Conservation (phyloP, 805 yeast species). For the Limtongia smithiae region DNA sequence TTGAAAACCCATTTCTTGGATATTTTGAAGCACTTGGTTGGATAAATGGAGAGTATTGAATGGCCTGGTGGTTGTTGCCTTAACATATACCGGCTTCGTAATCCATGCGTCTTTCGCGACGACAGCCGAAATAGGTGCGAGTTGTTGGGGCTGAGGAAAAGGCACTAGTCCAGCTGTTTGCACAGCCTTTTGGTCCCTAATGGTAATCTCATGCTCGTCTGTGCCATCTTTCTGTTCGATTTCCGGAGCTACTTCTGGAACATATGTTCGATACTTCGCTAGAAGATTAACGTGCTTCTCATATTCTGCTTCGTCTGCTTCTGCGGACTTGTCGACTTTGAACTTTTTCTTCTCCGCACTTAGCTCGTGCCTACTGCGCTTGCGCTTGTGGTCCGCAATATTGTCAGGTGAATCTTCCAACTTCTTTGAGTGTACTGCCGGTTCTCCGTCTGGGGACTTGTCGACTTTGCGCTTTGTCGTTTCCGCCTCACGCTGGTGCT, state of each 20-base stretch:
- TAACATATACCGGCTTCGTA: slow-evolving; percentile 56
- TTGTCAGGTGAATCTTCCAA: too few relatives aligned
- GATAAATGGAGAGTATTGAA: slow-evolving; percentile 51
- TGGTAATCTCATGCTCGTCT: slow-evolving; percentile 15
- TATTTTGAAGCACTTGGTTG: slow-evolving; percentile 45
- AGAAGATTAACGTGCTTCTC: slow-evolving; percentile 52
- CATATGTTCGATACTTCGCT: slow-evolving; percentile 44
- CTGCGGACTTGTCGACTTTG: not conserved
- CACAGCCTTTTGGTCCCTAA: slow-evolving; percentile 17
- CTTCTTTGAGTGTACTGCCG: slow-evolving; percentile 43
- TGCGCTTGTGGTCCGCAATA: too few relatives aligned
- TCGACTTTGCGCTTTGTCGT: not conserved
- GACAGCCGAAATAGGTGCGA: slow-evolving; percentile 45
- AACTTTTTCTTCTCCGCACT: slow-evolving; percentile 1
- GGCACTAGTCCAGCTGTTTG: slow-evolving; percentile 49
- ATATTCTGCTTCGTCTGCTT: slow-evolving; percentile 24
- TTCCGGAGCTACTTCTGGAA: not conserved
- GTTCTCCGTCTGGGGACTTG: slow-evolving; percentile 6
- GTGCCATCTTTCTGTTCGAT: not conserved
- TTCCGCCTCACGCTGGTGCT: not conserved
- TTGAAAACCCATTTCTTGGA: slow-evolving; percentile 46
- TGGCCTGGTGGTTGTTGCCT: slow-evolving; percentile 46
- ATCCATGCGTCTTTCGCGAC: slow-evolving; percentile 54
- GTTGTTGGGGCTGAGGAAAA: slow-evolving; percentile 76
- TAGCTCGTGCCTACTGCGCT: not conserved